Percentiles rank a stretch among this genome's conserved stretches.
phyloP scores from a whole-genome alignment of 495 filamentous ascomycete genomes.

The Tuber magnatum region DNA sequence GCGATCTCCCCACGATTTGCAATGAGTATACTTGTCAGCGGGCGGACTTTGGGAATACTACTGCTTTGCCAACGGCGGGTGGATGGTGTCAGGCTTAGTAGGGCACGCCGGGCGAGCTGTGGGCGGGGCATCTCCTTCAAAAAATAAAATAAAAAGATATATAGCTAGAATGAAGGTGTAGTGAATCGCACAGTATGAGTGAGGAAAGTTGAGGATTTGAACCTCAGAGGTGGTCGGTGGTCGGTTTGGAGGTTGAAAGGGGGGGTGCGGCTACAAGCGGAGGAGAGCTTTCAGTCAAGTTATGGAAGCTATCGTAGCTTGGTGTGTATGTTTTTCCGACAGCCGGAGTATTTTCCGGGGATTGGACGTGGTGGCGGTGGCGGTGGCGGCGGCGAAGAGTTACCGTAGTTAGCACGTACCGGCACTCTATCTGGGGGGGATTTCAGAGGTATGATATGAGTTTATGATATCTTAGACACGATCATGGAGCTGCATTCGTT shows the following conservation, averaged over 20 bases:
- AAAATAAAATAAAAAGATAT: background rate
- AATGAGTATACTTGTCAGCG: conserved; percentile 81
- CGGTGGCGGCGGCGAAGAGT: no score
- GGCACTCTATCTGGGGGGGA: background rate
- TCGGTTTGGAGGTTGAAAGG: background rate
- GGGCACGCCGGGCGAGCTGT: background rate
- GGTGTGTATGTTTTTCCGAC: background rate
- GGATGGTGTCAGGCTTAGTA: background rate
- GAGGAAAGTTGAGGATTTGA: background rate
- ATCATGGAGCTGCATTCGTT: background rate
- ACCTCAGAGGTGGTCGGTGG: background rate
- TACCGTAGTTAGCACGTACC: background rate
- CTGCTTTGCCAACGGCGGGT: background rate
- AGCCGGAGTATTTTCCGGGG: background rate
- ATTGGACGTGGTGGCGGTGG: background rate
- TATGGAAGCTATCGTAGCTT: background rate
- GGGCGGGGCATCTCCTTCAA: background rate
- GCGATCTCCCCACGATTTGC: conserved; percentile 97
- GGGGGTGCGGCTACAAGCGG: background rate
- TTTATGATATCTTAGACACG: background rate
- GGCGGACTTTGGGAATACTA: conserved; percentile 18
- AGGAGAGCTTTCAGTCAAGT: background rate
- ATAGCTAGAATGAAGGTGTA: background rate
- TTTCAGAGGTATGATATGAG: background rate
- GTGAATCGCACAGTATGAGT: background rate